Evolutionary conservation across 371 early-diverging fungal genomes (phyloP), one percentile per base, ranked within the genome.

Genomic region (Mortierella sp.): DNA sequence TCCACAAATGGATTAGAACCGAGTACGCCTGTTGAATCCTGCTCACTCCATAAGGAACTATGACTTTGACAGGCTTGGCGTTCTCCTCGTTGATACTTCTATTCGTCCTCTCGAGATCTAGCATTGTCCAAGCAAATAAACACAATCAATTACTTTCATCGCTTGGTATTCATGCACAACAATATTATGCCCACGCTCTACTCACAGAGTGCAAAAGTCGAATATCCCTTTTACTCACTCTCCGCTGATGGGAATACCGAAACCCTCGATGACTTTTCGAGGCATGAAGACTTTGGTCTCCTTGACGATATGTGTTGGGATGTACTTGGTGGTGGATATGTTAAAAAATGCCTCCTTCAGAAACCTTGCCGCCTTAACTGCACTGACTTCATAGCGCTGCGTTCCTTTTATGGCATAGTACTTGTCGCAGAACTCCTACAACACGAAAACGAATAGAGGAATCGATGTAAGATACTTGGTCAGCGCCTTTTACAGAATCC

Each of bases 31-130:
- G 61, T 5, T 29, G 26, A 13, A 58, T 10, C 6, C 61, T 34
- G 10, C 61, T 58, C 7, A 58, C 61, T 13, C 61, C 61, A 19
- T 58, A 58, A 58, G 61, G 61, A 34, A 58, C 61, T 5, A 58
- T 9, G 34, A 58, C 10, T 34, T 58, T 31, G 34, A 11, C 11
- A 19, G 61, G 61, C 37, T 58, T 58, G 2, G 34, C 5, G 19
- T 10, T 31, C 34, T 16, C n/a, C 34, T 58, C n/a, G 6, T 47
- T 48, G 50, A 5, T n/a, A 24, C 50, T 24, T 4, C 3, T n/a
- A 4, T n/a, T 24, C n/a, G 22, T 19, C n/a, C n/a, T 48, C 50
- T 48, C n/a, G 3, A 47, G 22, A 22, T 47, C 48, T 22, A 47
- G 2, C 22, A n/a, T n/a, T n/a, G n/a, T n/a, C n/a, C n/a, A n/a